Evolutionary conservation across 2,329 filamentous ascomycete species (phyloP).

Genomic region (Fusarium camptoceras): DNA sequence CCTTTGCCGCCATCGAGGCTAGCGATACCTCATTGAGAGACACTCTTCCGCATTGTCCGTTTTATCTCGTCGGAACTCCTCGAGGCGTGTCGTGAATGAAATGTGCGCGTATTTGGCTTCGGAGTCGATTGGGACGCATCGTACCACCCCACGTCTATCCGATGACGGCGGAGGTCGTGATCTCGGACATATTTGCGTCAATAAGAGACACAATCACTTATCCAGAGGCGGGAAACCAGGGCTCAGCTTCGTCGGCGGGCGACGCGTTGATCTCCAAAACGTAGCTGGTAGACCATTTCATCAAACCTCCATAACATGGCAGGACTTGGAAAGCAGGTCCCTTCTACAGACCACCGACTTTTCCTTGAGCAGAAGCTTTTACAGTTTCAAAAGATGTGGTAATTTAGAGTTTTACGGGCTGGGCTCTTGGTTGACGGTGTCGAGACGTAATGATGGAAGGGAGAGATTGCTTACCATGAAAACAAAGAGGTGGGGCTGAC

Average conservation of each 20-base stretch:
- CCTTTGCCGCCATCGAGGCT: neutral
- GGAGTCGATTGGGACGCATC: neutral
- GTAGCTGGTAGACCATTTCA: too few species aligned
- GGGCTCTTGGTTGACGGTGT: neutral
- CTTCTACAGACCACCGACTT: too few species aligned
- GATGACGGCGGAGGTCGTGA: neutral
- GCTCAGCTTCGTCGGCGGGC: neutral
- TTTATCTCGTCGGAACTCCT: neutral
- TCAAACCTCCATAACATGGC: too few species aligned
- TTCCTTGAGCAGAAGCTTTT: too few species aligned
- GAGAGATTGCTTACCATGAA: neutral
- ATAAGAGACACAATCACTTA: too few species aligned
- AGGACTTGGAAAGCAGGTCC: too few species aligned
- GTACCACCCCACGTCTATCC: neutral
- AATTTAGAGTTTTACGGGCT: too few species aligned
- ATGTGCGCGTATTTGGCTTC: neutral
- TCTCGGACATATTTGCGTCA: neutral
- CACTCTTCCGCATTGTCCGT: neutral
- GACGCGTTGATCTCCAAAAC: too few species aligned
- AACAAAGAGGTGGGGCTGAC: neutral
- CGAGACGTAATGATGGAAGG: neutral
- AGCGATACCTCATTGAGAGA: neutral
- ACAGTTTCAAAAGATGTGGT: rapidly evolving
- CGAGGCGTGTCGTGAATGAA: slow-evolving; percentile 5
- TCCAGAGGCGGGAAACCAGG: neutral